Evolutionary conservation across 2,329 filamentous ascomycete species (phyloP), one percentile per base, ranked within the genome.

Genomic region (Passalora sequoiae): DNA sequence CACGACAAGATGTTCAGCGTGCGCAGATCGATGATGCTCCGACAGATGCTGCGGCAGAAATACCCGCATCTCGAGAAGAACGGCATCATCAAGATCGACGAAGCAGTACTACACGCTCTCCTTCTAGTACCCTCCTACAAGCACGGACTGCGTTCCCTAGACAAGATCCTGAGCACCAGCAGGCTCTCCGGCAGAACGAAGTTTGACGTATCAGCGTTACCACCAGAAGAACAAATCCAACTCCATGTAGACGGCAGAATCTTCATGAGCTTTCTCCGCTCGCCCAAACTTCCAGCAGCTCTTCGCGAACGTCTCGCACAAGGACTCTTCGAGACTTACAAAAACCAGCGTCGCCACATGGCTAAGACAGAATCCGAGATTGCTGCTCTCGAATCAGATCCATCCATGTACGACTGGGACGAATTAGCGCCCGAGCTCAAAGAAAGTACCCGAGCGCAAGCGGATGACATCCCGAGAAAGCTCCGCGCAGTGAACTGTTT

Each of bases 391-490:
- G 55, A 58, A 20, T 45, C 47, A 8, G 62, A 64, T 39, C 57
- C 54, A 12, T 56, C 53, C 17, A 58, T 63, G 54, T 57, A 56
- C 29, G 60, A 64, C 38, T 65, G 62, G 62, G 60, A 62, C 29
- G 59, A 63, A 21, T 54, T 65, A 12, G 46, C 58, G 0, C 53
- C 55, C 19, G 60, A 62, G 31, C 49, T 62, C 28, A 62, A 62
- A 29, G 62, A 65, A 38, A 60, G 58, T 3, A 65, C 60, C 1
- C 57, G 62, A 21, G 43, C 58, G 4, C 62, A 65, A 44, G 62
- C 62, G 9, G 62, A 65, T 38, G 61, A 64, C 38, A 65, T 65
- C 8, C 61, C 61, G 4, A 51, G 60, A 17, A 65, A 64, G 40
- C 57, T 65, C 19, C 60, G 61, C 10, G 58, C 61, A 2, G 55